Evolutionary conservation across 352 stramenopile genomes (phyloP).

Genomic region (Globisporangium spinosum): DNA sequence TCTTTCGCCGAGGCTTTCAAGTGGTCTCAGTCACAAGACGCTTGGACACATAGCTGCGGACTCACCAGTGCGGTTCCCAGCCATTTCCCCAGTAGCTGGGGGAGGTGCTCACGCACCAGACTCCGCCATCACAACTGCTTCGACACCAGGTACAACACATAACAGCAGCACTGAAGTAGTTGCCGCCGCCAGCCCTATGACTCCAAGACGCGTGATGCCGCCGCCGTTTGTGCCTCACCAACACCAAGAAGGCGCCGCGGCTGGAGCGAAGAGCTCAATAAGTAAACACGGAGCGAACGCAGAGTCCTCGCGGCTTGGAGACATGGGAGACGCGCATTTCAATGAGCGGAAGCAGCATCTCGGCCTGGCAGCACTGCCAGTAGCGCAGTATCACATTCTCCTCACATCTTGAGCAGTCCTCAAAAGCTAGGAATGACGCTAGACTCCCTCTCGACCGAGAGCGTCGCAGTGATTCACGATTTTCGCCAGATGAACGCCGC

Average conservation of each 20-base stretch:
- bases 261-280: neutral
- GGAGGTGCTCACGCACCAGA: neutral
- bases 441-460: constrained; percentile 15
- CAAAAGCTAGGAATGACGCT: constrained; percentile 4
- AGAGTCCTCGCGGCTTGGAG: constrained; percentile 23
- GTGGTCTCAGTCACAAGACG: constrained; percentile 5
- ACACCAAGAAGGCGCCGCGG: neutral
- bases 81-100: constrained; percentile 22
- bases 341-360: constrained; percentile 29
- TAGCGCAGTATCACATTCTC: neutral
- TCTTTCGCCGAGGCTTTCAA: neutral
- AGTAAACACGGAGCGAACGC: neutral
- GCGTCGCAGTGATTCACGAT: constrained; percentile 40
- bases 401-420: neutral
- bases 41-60: constrained; percentile 3
- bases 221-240: constrained; percentile 20
- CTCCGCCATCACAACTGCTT: neutral
- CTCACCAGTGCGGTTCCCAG: constrained; percentile 26
- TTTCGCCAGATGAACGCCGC: constrained; percentile 45
- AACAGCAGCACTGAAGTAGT: neutral
- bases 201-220: constrained; percentile 20
- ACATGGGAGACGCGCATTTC: constrained; percentile 47
- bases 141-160: neutral
- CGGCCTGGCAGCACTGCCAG: constrained; percentile 8
- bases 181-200: neutral